Evolutionary conservation across 2,329 filamentous ascomycete genomes (phyloP).

Genomic region (Neonectria faginata): DNA sequence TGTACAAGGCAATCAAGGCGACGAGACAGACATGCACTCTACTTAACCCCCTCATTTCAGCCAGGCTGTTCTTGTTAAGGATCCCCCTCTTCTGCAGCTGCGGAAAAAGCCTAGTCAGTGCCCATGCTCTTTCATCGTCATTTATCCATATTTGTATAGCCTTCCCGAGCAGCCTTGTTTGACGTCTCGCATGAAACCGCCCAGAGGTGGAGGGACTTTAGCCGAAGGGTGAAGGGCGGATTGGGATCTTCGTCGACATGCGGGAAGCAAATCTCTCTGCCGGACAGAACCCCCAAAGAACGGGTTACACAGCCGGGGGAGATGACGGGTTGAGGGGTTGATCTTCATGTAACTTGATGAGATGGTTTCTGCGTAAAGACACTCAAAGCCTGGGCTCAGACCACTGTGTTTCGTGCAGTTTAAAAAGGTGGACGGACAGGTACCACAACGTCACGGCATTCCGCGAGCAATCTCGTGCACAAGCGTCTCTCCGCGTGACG

Average conservation of each 20-base stretch:
- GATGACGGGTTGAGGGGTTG: not conserved
- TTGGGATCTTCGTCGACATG: conserved; percentile 35
- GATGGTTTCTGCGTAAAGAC: not conserved
- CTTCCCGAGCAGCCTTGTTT: conserved; percentile 5
- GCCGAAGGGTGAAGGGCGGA: conserved; percentile 27
- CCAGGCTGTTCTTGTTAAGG: not conserved
- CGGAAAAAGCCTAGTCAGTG: not conserved
- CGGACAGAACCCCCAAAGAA: conserved; percentile 2
- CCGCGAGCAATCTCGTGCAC: conserved; percentile 29
- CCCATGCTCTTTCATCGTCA: not conserved
- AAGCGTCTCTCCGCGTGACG: conserved; percentile 30
- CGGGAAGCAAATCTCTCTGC: conserved; percentile 33
- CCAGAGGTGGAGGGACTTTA: conserved; percentile 16
- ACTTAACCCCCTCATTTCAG: not conserved
- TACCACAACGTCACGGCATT: conserved; percentile 6
- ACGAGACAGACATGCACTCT: not conserved
- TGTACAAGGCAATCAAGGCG: not conserved
- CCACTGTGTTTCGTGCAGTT: not conserved
- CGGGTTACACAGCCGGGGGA: conserved; percentile 23
- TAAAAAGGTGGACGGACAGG: conserved; percentile 12
- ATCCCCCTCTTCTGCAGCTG: not conserved
- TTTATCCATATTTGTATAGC: conserved; percentile 2
- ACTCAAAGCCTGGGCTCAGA: not conserved
- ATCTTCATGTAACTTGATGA: not conserved
- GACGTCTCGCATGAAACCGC: conserved; percentile 21